Base-by-base conservation (phyloP, 1,284 basidiomycete genomes). In the Heterobasidion irregulare region DNA sequence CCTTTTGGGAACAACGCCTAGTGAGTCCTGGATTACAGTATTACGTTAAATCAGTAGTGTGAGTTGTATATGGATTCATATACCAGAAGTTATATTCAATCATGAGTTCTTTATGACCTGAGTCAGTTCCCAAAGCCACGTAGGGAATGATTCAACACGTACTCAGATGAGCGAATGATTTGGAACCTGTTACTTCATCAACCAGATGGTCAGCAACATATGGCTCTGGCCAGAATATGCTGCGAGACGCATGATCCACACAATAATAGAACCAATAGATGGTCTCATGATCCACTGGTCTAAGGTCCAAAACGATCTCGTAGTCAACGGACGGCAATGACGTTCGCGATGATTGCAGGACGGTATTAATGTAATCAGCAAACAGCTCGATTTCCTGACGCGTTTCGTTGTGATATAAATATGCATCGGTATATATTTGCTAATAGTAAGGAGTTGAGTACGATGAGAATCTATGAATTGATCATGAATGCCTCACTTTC, bases 151-250 rank as follows among this genome's bases (percentile, higher is more conserved):
- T 4, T n/a, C 18, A 49, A 8, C 18, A 66, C 75, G 47, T 61
- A 81, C 78, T 68, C 41, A 80, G 62, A 59, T 78, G 77, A 6
- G 68, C 65, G 1, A 65, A 57, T 10, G 68, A 69, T 10, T 62
- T 70, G 5, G 72, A 65, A 5, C 76, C 77, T 16, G 62, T 62
- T 8, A 76, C 53, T 51, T 71, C 69, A 0, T 50, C 61, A 7
- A 61, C 49, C 15, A 76, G 64, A 41, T 62, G 49, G 3, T 51
- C 53, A 2, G 68, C 64, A 8, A 73, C 60, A 46, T 58, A 63
- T 8, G 56, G 43, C 2, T 66, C 60, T 2, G 68, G 46, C 68
- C 67, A 69, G 48, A 69, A 69, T 32, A 68, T 38, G 8, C 63
- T 57, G 19, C 62, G 58, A 0, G 55, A 52, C 0, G 46, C 18